A percentile compares a stretch with the other conserved stretches of the same genome.
Conservation (phyloP, 2,329 filamentous ascomycete genomes). For the Fusarium cicatricum region DNA sequence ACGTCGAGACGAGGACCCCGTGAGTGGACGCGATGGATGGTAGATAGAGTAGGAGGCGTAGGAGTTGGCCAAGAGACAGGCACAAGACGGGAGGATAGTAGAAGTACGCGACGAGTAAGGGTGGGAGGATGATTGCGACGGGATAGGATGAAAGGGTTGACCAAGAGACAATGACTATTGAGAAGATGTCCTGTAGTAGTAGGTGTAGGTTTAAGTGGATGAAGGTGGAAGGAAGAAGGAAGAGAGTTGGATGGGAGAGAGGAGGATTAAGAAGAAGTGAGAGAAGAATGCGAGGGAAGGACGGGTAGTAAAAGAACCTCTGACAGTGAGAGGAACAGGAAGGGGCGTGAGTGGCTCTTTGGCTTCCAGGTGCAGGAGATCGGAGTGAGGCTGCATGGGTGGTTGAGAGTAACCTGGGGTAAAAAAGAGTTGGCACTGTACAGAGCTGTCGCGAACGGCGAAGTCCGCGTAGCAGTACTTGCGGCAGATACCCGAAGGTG, state of each 20-base stretch:
- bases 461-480: constrained; percentile 34
- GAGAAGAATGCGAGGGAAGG: constrained; percentile 37
- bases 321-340: constrained; percentile 38
- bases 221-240: constrained; percentile 29
- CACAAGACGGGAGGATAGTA: constrained; percentile 11
- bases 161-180: constrained; percentile 1
- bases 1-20: constrained; percentile 4
- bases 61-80: constrained; percentile 19
- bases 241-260: constrained; percentile 39
- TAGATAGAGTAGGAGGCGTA: constrained; percentile 15
- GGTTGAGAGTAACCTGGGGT: constrained; percentile 34
- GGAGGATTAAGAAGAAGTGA: constrained; percentile 36
- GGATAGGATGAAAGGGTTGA: constrained; percentile 12
- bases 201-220: constrained; percentile 6
- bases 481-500: constrained; percentile 16
- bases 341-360: constrained; percentile 43
- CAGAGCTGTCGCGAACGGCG: constrained; percentile 25
- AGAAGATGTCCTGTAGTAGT: constrained; percentile 6
- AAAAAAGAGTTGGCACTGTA: constrained; percentile 39
- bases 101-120: constrained; percentile 18
- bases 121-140: constrained; percentile 7
- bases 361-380: constrained; percentile 37
- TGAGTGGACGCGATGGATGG: constrained; percentile 2
- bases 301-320: constrained; percentile 41
- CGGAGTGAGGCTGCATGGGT: constrained; percentile 39